Evolutionary conservation across 2,329 filamentous ascomycete species (phyloP), one percentile per base, ranked within the genome.

Genomic region (Alternaria sp.): DNA sequence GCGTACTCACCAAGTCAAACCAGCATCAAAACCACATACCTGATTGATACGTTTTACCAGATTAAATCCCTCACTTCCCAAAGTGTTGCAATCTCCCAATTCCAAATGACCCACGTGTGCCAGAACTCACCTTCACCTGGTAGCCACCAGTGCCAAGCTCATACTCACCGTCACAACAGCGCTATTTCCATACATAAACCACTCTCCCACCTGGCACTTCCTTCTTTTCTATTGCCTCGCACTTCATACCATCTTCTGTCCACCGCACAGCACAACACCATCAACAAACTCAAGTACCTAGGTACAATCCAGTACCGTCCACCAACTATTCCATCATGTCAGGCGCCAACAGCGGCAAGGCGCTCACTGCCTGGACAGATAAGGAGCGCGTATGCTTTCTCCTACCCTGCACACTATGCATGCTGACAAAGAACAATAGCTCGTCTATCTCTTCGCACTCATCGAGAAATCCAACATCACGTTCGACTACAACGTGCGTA

Each of bases 401-500:
- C 30, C 11, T 15, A n/a, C 15, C 11, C 2, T n/a, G 4, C 23
- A 43, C 11, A 23, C 57, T 23, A n/a, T 19, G 10, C 36, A 11
- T 8, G 6, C 23, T 15, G 25, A 30, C 19, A 19, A 46, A 46
- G 62, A 36, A 26, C 15, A 15, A 40, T 23, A 74, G 67, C 65
- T 72, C 28, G 50, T 66, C 15, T 69, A 66, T 49, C 32, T 58
- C 45, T 61, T 66, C 61, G 43, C 11, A 11, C 60, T 69, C 23
- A 50, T 72, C 47, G 70, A 71, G 21, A 7, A 52, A 25, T 66
- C 66, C 12, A 57, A 55, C 26, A 32, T 51, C 44, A 73, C 69
- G 21, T 50, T 69, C 13, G 64, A 74, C 23, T 73, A 50, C 50
- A n/a, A 17, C 10, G 70, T 71, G 40, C 7, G 65, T 59, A 32